phyloP scores from a whole-genome alignment of 352 stramenopile genomes.

The Pythium aquatile region DNA sequence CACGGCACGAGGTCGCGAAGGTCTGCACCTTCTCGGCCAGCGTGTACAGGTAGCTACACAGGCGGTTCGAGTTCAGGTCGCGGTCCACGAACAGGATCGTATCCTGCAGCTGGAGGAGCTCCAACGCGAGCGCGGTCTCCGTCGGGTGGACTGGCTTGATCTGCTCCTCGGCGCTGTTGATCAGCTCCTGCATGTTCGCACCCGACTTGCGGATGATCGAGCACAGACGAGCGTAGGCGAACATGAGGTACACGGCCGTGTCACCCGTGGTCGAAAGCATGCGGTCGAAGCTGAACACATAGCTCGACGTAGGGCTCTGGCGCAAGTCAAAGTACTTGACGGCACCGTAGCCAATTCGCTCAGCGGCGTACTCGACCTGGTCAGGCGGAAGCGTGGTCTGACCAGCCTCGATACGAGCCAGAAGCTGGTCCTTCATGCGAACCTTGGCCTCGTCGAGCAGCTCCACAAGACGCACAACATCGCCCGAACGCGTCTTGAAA shows the following conservation, averaged over 20 bases:
- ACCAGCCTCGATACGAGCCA: constrained; percentile 90
- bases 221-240: constrained; percentile 97
- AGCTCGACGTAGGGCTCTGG: constrained; percentile 97
- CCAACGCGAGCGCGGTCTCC: constrained; percentile 91
- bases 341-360: constrained; percentile 97
- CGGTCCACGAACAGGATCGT: constrained; percentile 93
- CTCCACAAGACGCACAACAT: constrained; percentile 98
- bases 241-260: constrained; percentile 99
- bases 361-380: constrained; percentile 92
- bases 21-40: constrained; percentile 96
- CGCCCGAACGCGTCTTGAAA: constrained; percentile 98
- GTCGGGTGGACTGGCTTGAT: constrained; percentile 77
- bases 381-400: constrained; percentile 87
- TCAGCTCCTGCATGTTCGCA: constrained; percentile 79
- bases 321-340: constrained; percentile 99
- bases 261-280: constrained; percentile 99
- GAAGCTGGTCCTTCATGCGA: constrained; percentile 93
- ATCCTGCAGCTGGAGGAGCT: constrained; percentile 96
- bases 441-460: constrained; percentile 97
- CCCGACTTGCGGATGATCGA: constrained; percentile 96
- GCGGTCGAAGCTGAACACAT: constrained; percentile 99
- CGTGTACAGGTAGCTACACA: constrained; percentile 99
- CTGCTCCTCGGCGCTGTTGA: constrained; percentile 47
- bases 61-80: constrained; percentile 96
- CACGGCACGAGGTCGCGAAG: constrained; percentile 98